Percentiles rank a stretch among this genome's conserved stretches.
phyloP scores from a whole-genome alignment of 2,329 filamentous ascomycete species.

The Fusarium beomiforme region DNA sequence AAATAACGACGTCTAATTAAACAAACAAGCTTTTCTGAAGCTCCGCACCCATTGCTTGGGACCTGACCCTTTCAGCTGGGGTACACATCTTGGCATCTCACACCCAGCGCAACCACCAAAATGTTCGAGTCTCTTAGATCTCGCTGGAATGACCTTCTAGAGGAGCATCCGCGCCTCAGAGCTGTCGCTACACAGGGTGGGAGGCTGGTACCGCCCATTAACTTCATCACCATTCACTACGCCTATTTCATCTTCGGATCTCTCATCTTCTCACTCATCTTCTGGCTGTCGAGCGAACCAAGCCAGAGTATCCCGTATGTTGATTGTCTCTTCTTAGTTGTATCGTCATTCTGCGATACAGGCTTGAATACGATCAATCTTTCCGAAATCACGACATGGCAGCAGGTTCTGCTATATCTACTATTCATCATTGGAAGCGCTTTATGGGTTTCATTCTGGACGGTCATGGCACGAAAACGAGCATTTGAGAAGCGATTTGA shows the following conservation, averaged over 20 bases:
- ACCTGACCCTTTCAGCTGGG: conserved; percentile 19
- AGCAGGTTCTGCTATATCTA: conserved; percentile 72
- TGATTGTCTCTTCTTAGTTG: conserved; percentile 73
- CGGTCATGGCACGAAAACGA: conserved; percentile 67
- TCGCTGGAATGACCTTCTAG: conserved; percentile 36
- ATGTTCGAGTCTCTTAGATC: conserved; percentile 35
- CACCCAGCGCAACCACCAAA: not conserved
- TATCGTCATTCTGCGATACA: conserved; percentile 73
- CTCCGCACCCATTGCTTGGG: conserved; percentile 10
- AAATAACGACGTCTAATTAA: conserved; percentile 15
- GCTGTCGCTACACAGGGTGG: not conserved
- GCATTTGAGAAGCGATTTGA: conserved; percentile 71
- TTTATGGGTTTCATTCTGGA: conserved; percentile 73
- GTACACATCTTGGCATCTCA: conserved; percentile 20
- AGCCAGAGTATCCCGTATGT: conserved; percentile 64
- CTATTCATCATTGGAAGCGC: conserved; percentile 73
- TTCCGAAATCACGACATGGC: conserved; percentile 71
- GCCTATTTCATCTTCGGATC: conserved; percentile 69
- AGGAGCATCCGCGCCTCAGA: conserved; percentile 33
- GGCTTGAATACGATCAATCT: conserved; percentile 76
- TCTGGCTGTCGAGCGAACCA: conserved; percentile 67
- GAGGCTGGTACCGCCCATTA: conserved; percentile 55
- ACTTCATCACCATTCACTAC: conserved; percentile 74
- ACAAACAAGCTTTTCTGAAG: conserved; percentile 1
- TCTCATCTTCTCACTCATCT: conserved; percentile 66